phyloP scores from a whole-genome alignment of 768 basidiomycete species.

The Xerocomellus chrysenteron region DNA sequence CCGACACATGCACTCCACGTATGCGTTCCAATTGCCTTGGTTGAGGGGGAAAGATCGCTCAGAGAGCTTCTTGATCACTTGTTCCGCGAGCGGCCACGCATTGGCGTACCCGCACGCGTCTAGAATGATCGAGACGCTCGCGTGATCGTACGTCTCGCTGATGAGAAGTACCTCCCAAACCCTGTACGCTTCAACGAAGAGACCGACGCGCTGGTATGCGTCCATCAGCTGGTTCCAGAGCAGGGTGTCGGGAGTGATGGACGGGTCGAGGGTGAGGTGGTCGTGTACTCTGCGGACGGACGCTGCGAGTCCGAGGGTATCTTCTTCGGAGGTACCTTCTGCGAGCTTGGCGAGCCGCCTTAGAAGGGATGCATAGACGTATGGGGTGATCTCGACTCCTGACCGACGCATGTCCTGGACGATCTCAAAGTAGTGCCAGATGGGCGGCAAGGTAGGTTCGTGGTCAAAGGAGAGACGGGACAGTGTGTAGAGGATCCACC shows the following conservation, averaged over 20 bases:
- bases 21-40: conserved; percentile 74
- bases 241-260: conserved; percentile 65
- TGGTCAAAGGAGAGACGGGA: conserved; percentile 54
- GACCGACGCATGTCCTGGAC: conserved; percentile 75
- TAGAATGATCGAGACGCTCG: conserved; percentile 78
- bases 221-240: conserved; percentile 89
- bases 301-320: conserved; percentile 37
- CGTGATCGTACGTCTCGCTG: conserved; percentile 54
- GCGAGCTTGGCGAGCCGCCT: conserved; percentile 52
- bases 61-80: conserved; percentile 53
- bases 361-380: conserved; percentile 69
- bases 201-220: conserved; percentile 78
- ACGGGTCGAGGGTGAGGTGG: conserved; percentile 72
- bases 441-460: conserved; percentile 39
- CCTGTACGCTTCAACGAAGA: conserved; percentile 66
- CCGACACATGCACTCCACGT: conserved; percentile 85
- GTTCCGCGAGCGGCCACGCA: conserved; percentile 48
- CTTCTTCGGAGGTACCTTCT: conserved; percentile 23
- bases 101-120: conserved; percentile 76
- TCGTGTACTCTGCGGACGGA: conserved; percentile 70
- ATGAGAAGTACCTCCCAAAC: conserved; percentile 78
- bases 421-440: conserved; percentile 67
- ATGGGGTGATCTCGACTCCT: conserved; percentile 53
- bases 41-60: conserved; percentile 54
- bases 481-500: conserved; percentile 62